Conservation (phyloP, 1,284 basidiomycete genomes). For the Tilletia setariae region DNA sequence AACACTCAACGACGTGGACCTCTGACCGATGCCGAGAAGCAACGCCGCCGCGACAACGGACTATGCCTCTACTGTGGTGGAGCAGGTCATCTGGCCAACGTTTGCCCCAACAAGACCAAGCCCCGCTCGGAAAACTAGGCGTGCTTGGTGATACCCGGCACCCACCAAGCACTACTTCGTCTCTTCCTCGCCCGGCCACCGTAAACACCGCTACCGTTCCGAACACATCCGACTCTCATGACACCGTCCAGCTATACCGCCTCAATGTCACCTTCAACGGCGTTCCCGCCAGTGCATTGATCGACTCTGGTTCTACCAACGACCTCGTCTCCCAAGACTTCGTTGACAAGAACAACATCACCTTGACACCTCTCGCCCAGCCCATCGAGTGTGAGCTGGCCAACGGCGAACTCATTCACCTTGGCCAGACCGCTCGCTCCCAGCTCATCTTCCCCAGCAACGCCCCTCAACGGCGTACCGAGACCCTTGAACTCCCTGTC, state of each 20-base stretch:
- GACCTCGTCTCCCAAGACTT: constrained; percentile 1
- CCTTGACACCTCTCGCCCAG: neutral
- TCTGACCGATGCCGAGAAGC: neutral
- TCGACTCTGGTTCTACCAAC: neutral
- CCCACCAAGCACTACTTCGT: neutral
- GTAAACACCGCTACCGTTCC: too few species aligned
- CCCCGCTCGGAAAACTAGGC: neutral
- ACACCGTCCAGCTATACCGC: too few species aligned
- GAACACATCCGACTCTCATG: too few species aligned
- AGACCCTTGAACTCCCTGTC: neutral
- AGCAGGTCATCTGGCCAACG: neutral
- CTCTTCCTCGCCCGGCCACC: neutral
- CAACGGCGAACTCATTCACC: neutral
- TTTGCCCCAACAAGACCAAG: neutral
- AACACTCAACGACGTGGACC: neutral
- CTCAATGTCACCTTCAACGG: neutral
- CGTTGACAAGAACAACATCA: neutral
- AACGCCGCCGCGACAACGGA: neutral
- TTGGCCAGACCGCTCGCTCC: neutral
- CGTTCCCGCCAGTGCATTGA: neutral
- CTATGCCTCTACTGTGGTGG: constrained; percentile 10
- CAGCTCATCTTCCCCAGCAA: neutral
- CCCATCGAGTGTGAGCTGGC: neutral
- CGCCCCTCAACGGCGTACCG: neutral
- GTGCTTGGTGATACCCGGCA: neutral